Percentiles rank a stretch among this genome's conserved stretches.
Conservation (phyloP, 2,329 filamentous ascomycete genomes). For the Byssochlamys sp. region DNA sequence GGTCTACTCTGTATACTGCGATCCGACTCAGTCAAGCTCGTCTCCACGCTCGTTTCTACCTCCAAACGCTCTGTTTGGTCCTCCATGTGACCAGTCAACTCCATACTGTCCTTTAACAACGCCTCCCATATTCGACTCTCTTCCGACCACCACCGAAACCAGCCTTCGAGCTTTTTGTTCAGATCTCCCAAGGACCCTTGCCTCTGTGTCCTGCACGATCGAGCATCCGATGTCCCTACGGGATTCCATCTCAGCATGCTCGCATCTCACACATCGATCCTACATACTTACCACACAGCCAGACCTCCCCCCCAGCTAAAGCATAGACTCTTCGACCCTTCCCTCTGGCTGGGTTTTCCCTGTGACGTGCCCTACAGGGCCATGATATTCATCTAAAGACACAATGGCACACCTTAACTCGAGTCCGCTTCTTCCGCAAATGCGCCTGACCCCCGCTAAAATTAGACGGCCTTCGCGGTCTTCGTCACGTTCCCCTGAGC, state of each 20-base stretch:
- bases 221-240: background rate
- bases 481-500: slow-evolving; percentile 30
- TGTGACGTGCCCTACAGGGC: background rate
- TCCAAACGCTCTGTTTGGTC: background rate
- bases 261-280: background rate
- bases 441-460: slow-evolving; percentile 18
- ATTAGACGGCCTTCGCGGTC: slow-evolving; percentile 23
- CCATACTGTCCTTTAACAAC: background rate
- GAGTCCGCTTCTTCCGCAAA: slow-evolving; percentile 20
- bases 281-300: background rate
- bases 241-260: background rate
- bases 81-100: background rate
- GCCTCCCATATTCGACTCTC: background rate
- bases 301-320: background rate
- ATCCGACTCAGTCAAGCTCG: background rate
- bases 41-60: background rate
- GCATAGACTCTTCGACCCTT: background rate
- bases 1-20: slow-evolving; percentile 3
- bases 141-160: background rate
- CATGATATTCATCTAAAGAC: background rate
- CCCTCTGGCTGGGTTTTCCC: background rate
- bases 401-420: slow-evolving; percentile 17
- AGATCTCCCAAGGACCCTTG: background rate
- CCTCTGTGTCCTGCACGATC: background rate
- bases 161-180: background rate